Evolutionary conservation across 2,329 filamentous ascomycete species (phyloP), one percentile per base, ranked within the genome.

Genomic region (Calonectria montana): DNA sequence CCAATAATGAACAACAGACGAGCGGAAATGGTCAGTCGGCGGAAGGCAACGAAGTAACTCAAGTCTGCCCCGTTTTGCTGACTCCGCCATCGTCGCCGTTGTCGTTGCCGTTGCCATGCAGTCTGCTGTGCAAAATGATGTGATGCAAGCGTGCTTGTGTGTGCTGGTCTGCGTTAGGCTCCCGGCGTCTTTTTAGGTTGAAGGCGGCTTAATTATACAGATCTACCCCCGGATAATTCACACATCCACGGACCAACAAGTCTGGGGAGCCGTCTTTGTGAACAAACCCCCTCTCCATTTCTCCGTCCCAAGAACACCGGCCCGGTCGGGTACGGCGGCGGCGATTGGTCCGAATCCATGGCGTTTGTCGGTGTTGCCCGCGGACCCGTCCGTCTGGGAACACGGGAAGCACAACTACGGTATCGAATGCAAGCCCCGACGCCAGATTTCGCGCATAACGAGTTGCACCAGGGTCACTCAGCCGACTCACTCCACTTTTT

Each of bases 361-460:
- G 63, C 53, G 65, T 73, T 73, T 73, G 74, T 72, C 67, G 65
- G 63, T 48, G 59, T 67, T 50, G 64, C 68, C 73, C 70, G 70
- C 69, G 70, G 76, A 71, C 68, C 70, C 76, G 73, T 75, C 73
- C 73, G 72, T 65, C 70, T 74, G 72, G 72, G 53, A 73, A 70
- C 65, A 75, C 67, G 67, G 64, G 67, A 76, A 70, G 63, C 66
- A 41, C 69, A 69, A 67, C 65, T 48, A 64, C 62, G 50, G 64
- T 62, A 70, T 71, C 67, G 69, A 62, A 69, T 63, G 57, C 57
- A 65, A 57, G 62, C 63, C 47, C 66, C 65, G 61, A 75, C 69
- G 67, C 67, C 64, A 73, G 74, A 75, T 75, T 74, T 73, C 72
- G 72, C 57, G 62, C 71, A 73, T 69, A 59, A 73, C 70, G 69